Conservation (phyloP, 352 stramenopile species). For the Phytopythium chamaehyphon region DNA sequence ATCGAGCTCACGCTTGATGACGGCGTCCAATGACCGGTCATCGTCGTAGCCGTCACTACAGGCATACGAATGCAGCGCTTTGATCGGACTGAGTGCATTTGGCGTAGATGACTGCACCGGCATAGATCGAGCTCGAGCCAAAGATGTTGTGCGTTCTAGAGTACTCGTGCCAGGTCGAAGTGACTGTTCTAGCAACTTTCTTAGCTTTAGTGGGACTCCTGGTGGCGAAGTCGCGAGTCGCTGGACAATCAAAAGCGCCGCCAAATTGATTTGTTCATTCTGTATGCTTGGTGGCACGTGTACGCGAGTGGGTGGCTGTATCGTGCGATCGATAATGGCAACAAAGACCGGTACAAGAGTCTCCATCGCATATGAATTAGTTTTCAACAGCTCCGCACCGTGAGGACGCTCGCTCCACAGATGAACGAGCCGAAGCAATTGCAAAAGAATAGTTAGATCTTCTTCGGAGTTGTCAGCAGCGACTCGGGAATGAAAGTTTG, state of each 20-base stretch:
- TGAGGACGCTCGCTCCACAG: slow-evolving; percentile 16
- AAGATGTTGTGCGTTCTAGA: background rate
- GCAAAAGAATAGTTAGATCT: slow-evolving; percentile 10
- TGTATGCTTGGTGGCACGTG: background rate
- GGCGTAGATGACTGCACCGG: background rate
- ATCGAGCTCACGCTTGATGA: slow-evolving; percentile 15
- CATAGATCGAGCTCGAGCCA: background rate
- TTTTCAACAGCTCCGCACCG: background rate
- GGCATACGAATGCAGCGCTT: no score
- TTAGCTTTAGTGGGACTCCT: background rate
- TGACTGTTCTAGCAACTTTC: background rate
- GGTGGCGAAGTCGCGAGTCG: background rate
- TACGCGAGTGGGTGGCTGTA: slow-evolving; percentile 4
- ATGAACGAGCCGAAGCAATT: slow-evolving; percentile 14
- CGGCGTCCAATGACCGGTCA: slow-evolving; percentile 12
- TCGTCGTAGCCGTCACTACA: background rate
- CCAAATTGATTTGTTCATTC: slow-evolving; percentile 5
- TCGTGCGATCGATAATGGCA: slow-evolving; percentile 3
- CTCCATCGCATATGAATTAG: background rate
- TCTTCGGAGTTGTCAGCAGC: background rate
- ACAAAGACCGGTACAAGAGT: slow-evolving; percentile 9
- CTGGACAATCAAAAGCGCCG: slow-evolving; percentile 4
- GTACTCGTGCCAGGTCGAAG: background rate
- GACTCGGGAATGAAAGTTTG: background rate
- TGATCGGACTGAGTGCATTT: no score